Evolutionary conservation across 148 eudicot genomes (phyloP).

Genomic region (Dianthus caryophyllus): DNA sequence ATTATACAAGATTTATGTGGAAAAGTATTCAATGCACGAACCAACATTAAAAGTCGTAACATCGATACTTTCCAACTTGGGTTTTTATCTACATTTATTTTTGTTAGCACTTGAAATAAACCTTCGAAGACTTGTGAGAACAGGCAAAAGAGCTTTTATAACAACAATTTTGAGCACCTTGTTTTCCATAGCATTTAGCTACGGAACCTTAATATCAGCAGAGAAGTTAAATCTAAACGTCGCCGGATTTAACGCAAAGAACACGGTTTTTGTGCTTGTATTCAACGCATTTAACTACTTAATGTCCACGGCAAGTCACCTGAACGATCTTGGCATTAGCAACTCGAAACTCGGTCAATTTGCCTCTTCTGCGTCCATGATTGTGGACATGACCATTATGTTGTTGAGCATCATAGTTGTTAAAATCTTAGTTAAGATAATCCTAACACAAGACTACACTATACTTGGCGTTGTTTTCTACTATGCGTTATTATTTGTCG

Average conservation of each 20-base stretch:
- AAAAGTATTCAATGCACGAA: neutral
- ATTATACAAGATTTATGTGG: neutral
- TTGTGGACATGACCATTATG: constrained; percentile 9
- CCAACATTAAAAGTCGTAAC: neutral
- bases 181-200: neutral
- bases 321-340: constrained; percentile 18
- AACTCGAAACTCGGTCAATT: constrained; percentile 20
- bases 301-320: constrained; percentile 16
- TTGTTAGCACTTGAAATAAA: constrained; percentile 15
- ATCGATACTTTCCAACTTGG: neutral
- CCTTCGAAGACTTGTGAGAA: neutral
- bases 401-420: neutral
- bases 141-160: constrained; percentile 5
- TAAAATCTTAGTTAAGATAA: too few relatives aligned
- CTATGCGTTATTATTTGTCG: neutral
- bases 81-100: constrained; percentile 15
- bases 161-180: neutral
- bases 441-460: too few relatives aligned
- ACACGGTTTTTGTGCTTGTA: neutral
- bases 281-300: constrained; percentile 14
- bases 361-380: constrained; percentile 2
- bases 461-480: constrained; percentile 1
- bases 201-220: neutral
- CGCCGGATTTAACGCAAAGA: too few relatives aligned
- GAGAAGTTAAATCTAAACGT: too few relatives aligned